A percentile compares a stretch with the other conserved stretches of the same genome.
Conservation (phyloP, 257 asterid species). For the Fraxinus americana region DNA sequence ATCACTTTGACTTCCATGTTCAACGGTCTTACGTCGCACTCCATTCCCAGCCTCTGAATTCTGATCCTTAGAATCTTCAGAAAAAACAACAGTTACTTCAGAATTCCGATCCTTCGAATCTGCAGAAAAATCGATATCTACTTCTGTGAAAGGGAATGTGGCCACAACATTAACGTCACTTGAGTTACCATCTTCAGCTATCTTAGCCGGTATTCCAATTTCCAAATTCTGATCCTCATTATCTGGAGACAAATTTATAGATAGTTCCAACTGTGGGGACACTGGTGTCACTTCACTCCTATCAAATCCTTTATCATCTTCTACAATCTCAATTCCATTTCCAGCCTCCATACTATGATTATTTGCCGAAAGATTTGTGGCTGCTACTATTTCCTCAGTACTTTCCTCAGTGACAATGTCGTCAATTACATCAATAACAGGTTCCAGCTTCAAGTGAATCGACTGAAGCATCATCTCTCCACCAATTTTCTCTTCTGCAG, state of each 20-base stretch:
- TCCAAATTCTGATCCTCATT: constrained; percentile 24
- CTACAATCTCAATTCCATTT: constrained; percentile 18
- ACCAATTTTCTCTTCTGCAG: constrained; percentile 21
- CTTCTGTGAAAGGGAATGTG: constrained; percentile 12
- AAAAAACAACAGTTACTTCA: constrained; percentile 24
- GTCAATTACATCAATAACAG: background rate
- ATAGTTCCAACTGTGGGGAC: constrained; percentile 29
- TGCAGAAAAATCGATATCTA: constrained; percentile 9
- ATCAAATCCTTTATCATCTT: constrained; percentile 27
- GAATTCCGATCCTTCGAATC: constrained; percentile 30
- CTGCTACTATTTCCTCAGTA: constrained; percentile 19
- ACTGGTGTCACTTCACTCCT: constrained; percentile 24
- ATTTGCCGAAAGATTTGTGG: constrained; percentile 16
- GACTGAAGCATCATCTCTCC: constrained; percentile 15
- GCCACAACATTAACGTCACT: constrained; percentile 9
- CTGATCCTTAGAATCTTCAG: constrained; percentile 29
- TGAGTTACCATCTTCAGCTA: constrained; percentile 12
- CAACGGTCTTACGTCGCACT: constrained; percentile 11
- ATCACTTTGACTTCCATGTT: constrained; percentile 24
- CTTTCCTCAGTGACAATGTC: constrained; percentile 15
- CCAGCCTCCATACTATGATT: constrained; percentile 25
- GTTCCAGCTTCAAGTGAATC: constrained; percentile 19
- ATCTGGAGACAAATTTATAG: constrained; percentile 22
- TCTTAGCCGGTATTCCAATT: constrained; percentile 15
- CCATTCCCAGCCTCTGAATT: constrained; percentile 24